Evolutionary conservation across 2,329 filamentous ascomycete species (phyloP), one percentile per base, ranked within the genome.

Genomic region (Neocucurbitaria cava): DNA sequence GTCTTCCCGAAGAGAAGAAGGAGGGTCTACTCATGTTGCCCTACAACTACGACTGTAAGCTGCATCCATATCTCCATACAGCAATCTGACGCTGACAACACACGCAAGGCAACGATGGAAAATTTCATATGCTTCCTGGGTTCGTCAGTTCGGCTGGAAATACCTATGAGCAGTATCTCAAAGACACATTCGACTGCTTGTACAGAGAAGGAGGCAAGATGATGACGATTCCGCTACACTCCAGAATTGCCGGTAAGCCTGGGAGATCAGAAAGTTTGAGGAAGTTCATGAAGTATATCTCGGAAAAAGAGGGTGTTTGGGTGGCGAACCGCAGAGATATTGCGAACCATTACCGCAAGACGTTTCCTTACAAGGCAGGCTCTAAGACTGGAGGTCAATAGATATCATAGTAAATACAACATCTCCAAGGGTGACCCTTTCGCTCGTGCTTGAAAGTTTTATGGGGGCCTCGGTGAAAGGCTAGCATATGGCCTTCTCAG

Each of bases 151-250:
- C 70, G 13, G 73, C 74, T 21, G 77, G 72, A 15, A 62, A 70
- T 10, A 66, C 70, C 5, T 79, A 79, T 46, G 77, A 77, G 46
- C 68, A 77, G 31, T 80, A 85, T 58, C 56, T 84, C 17, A 81
- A 82, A 69, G 78, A 78, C 18, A 80, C 82, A 0, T 84, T 85
- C 49, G 83, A 85, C 60, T 79, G 82, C 35, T 64, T 85, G 18
- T 83, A 84, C 54, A 79, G 80, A 23, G 82, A 84, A 61, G 81
- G 81, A 0, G 66, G 75, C 39, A 76, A 76, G 17, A 85, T 85
- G 82, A 85, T 85, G 82, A 84, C 82, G 0, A 78, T 85, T 24
- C 81, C 79, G 2, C 65, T 85, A 23, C 82, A 84, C 62, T 83
- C 81, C 54, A 75, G 81, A 10, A 81, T 82, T 51, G 78, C 81